Base-by-base conservation (phyloP, 768 basidiomycete genomes). In the Infundibulicybe gibba region DNA sequence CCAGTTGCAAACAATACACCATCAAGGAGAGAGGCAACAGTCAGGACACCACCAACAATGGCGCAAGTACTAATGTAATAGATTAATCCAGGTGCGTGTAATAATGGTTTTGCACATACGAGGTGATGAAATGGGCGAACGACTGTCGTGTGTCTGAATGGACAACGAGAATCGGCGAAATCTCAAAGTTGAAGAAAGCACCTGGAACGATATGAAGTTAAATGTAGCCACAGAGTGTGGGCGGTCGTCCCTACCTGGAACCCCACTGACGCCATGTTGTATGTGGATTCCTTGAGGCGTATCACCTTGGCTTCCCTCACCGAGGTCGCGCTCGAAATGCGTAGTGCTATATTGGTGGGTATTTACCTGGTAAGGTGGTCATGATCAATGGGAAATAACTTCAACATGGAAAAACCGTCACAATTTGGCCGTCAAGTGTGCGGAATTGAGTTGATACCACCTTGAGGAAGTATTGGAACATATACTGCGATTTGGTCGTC, bases 401-500 rank as follows among this genome's bases (percentile, higher is more conserved):
- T n/a, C 37, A 25, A 50, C 21, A 6, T 16, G 6, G 40, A 17
- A 16, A 43, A 45, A 40, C n/a, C 68, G 80, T 37, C 60, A 88
- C 87, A 9, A 68, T 62, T 55, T 85, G 77, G 25, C 83, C 87
- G 50, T 87, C 80, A 20, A 95, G 71, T n/a, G 85, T 88, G 51
- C 81, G 78, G 71, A 97, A 97, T 61, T 88, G 87, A 2, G 95
- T 99, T 6, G 93, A 92, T 34, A 99, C 97, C 39, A 99, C 95
- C 67, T 99, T 99, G 59, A 99, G 76, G 82, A 97, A 98, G 68
- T 98, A 95, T 61, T 98, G 93, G 79, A 93, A 97, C 92, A 97
- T 94, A 64, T 91, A 95, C 54, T 92, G 80, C 19, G 84, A 67
- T 60, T 88, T 87, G 54, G 66, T 70, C 1, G 92, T 93, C 86